These are phyloP conservation scores for Pseudohyphozyma bogoriensis DNA, from an alignment of 768 basidiomycete genomes.

Conservation along the genomic window DNA sequence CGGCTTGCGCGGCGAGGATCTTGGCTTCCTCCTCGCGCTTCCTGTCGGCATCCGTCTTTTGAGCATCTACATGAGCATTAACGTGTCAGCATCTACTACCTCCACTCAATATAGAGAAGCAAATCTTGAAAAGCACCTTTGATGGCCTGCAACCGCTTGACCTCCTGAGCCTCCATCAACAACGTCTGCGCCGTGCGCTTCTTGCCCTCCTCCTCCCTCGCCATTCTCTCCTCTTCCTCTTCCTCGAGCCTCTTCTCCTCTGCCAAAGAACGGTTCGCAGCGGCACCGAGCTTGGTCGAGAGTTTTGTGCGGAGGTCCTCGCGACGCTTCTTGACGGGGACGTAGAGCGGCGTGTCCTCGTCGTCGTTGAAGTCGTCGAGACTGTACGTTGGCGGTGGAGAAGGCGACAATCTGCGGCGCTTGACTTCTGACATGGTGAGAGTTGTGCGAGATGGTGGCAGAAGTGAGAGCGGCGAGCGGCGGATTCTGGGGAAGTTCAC, in stretches of 20 bases:
- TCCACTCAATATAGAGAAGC: no score
- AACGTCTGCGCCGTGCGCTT: slow-evolving; percentile 65
- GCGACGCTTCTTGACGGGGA: slow-evolving; percentile 75
- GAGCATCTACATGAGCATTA: slow-evolving; percentile 51
- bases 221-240: slow-evolving; percentile 60
- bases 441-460: background rate
- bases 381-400: slow-evolving; percentile 13
- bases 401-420: slow-evolving; percentile 14
- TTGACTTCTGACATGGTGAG: background rate
- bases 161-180: slow-evolving; percentile 87
- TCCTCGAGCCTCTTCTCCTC: slow-evolving; percentile 59
- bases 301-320: slow-evolving; percentile 70
- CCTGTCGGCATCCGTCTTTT: slow-evolving; percentile 78
- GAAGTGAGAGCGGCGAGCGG: background rate
- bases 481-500: background rate
- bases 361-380: slow-evolving; percentile 40
- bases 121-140: slow-evolving; percentile 50
- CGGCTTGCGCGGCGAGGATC: slow-evolving; percentile 75
- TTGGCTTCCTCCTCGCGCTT: slow-evolving; percentile 80
- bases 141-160: slow-evolving; percentile 67
- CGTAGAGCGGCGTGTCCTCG: slow-evolving; percentile 67
- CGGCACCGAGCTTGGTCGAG: slow-evolving; percentile 42
- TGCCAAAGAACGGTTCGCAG: slow-evolving; percentile 48
- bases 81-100: background rate
- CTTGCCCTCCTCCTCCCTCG: slow-evolving; percentile 76